phyloP scores from a whole-genome alignment of 2,329 filamentous ascomycete species.

The Hymenoscyphus scutula region DNA sequence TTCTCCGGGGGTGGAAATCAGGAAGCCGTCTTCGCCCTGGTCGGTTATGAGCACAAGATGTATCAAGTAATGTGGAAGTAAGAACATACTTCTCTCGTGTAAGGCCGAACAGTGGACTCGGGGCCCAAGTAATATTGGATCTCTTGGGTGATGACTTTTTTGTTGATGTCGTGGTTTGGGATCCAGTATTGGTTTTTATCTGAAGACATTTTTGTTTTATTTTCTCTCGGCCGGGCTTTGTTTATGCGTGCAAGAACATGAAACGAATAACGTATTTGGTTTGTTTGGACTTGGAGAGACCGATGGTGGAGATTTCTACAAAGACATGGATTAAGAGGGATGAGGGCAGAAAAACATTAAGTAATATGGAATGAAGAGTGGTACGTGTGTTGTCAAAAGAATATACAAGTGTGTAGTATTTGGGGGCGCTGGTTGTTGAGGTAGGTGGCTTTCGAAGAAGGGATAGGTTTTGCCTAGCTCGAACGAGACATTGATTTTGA shows the following conservation, averaged over 20 bases:
- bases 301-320: neutral
- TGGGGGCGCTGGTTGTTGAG: neutral
- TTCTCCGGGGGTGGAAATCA: conserved; percentile 56
- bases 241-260: neutral
- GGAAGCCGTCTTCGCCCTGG: conserved; percentile 59
- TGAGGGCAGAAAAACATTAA: neutral
- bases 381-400: neutral
- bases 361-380: neutral
- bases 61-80: conserved; percentile 24
- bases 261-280: neutral
- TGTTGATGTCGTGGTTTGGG: conserved; percentile 57
- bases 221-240: neutral
- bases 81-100: conserved; percentile 52
- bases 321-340: neutral
- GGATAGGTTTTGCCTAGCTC: neutral
- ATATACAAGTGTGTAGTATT: neutral
- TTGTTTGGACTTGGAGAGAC: neutral
- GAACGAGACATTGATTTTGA: neutral
- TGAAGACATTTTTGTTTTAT: conserved; percentile 27
- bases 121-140: conserved; percentile 58
- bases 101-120: conserved; percentile 55
- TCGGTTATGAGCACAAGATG: conserved; percentile 15
- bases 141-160: conserved; percentile 57
- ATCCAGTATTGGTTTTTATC: conserved; percentile 57
- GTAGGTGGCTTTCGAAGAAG: neutral